Evolutionary conservation across 164 flowering plant genomes (phyloP), one percentile per base, ranked within the genome.

Genomic region (Kingdonia uniflora): DNA sequence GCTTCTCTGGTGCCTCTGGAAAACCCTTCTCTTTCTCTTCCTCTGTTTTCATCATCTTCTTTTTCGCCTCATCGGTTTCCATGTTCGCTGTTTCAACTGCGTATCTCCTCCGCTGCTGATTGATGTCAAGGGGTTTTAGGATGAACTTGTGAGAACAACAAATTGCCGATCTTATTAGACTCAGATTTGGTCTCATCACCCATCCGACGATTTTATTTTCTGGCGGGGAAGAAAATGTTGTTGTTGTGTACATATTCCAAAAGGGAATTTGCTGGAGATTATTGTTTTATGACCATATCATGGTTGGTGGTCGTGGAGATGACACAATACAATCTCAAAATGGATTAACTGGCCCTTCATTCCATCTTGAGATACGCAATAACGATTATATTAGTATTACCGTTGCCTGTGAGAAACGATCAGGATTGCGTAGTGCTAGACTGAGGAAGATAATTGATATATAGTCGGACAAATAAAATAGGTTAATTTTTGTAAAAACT

Each of bases 1-100:
- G 98, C 72, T 80, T 80, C 75, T 87, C 98, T 64, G 91, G 95
- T 59, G 83, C 84, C 42, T 82, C 77, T 19, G 84, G 88, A 37
- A 53, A 40, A 22, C 40, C 44, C 6, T 24, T 19, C 20, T 52
- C 51, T 21, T 35, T 49, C 53, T 23, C 16, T 42, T 26, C 33
- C 14, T 48, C 33, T 48, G 41, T 20, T 40, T 29, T 40, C 39
- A 39, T n/a, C 26, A 12, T 40, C 40, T 63, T 62, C 38, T 56
- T 49, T 16, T 41, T 6, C 26, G 17, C 29, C 10, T 19, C 40
- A 15, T 56, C 50, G 14, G 56, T 39, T 14, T 44, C 51, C 66
- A 62, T 62, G 12, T 11, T 46, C 2, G 19, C 11, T 41, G 16
- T 6, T 41, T 39, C 13, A n/a, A n/a, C n/a, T 7, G 14, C n/a